Percentiles rank a stretch among this genome's conserved stretches.
phyloP scores from a whole-genome alignment of 805 yeast species.

The Sporopachydermia quercuum region DNA sequence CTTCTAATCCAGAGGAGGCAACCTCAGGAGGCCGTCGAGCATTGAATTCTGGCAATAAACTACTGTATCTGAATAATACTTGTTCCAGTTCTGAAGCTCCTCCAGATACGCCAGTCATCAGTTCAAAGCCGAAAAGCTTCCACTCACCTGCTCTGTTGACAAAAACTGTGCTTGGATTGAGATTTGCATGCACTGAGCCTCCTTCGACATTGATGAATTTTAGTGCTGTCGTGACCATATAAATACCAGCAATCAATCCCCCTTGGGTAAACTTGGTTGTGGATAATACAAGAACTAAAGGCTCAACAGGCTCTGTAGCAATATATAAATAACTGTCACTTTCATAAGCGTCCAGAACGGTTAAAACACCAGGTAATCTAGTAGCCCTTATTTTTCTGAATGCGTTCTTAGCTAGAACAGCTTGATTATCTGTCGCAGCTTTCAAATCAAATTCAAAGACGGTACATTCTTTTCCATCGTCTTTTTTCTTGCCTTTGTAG shows the following conservation, averaged over 20 bases:
- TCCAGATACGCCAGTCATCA: constrained; percentile 35
- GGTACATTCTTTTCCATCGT: constrained; percentile 36
- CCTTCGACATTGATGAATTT: constrained; percentile 41
- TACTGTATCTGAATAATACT: constrained; percentile 21
- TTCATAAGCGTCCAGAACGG: constrained; percentile 48
- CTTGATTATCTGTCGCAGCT: constrained; percentile 12
- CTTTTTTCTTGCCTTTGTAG: constrained; percentile 38
- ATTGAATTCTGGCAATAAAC: constrained; percentile 18
- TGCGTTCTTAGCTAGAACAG: constrained; percentile 29
- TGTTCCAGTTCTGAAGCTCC: constrained; percentile 22
- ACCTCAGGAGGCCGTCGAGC: constrained; percentile 41
- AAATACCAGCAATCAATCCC: constrained; percentile 37
- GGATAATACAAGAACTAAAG: constrained; percentile 28
- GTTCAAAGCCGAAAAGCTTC: constrained; percentile 74
- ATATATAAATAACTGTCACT: constrained; percentile 41
- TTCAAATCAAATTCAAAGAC: constrained; percentile 47
- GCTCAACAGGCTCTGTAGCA: constrained; percentile 52
- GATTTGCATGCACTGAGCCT: constrained; percentile 46
- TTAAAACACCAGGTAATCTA: constrained; percentile 55
- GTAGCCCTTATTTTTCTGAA: constrained; percentile 35
- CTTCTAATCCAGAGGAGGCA: constrained; percentile 27
- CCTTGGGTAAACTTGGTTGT: constrained; percentile 15
- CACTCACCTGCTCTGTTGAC: constrained; percentile 65
- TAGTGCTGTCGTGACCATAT: constrained; percentile 38
- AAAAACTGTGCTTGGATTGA: constrained; percentile 42